Base-by-base conservation (phyloP, 2,329 filamentous ascomycete species). In the Ceratocystis cubensis region DNA sequence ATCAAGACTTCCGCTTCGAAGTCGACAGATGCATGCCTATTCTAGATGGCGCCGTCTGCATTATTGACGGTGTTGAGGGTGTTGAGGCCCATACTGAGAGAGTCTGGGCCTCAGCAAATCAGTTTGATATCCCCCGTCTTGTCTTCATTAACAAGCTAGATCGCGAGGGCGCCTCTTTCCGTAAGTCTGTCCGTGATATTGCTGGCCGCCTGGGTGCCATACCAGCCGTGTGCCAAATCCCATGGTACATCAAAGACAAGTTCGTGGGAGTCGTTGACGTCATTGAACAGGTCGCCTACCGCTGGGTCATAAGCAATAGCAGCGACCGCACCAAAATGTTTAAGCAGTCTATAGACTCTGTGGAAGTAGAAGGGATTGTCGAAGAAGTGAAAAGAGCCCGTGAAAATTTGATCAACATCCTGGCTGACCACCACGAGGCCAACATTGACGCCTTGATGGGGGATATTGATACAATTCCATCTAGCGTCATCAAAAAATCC, bases 21-120 rank as follows among this genome's bases (percentile, higher is more conserved):
- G 94, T 97, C 1, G 83, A 96, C 70, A 85, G 94, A 13, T 97
- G 93, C 41, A 79, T 97, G 5, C 86, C 91, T 22, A 88, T 96
- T 44, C 81, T 96, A 0, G 91, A 96, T 73, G 91, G 91, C 4
- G 91, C 91, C 1, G 87, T 96, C n/a, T 96, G 91, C 72, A 92
- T 96, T 72, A 84, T 96, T 6, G 91, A 96, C 73, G 91, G 89
- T 0, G 91, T 96, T 46, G 91, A 93, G 69, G 91, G 91, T 1
- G 94, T 99, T 25, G 94, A 99, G 76, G 93, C 94, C 1, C 94
- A 97, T 74, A 97, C 94, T 0, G 94, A 99, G 74, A 88, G 96
- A 71, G 94, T 99, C 2, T 99, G 94, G 94, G 82, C 84, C 15
- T 94, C 96, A 69, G 92, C 94, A 5, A 89, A 88, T 64, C 85